Conservation (phyloP, 2,329 filamentous ascomycete species). For the Rutstroemia sp. region DNA sequence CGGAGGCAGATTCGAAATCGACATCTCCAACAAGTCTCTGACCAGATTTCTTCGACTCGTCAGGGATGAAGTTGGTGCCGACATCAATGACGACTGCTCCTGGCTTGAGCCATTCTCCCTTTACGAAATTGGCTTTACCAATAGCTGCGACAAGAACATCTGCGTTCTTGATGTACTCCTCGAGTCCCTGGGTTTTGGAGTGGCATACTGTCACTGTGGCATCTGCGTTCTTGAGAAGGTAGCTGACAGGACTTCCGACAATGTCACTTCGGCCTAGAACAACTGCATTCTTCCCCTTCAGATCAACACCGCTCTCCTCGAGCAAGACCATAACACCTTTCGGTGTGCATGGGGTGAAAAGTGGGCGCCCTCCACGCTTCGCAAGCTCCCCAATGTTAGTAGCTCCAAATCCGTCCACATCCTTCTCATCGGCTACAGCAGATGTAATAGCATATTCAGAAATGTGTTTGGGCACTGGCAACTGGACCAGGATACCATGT, state of each 20-base stretch:
- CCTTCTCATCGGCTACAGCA: conserved; percentile 85
- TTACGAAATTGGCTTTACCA: conserved; percentile 78
- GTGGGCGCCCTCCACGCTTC: conserved; percentile 83
- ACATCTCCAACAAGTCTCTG: conserved; percentile 91
- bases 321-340: conserved; percentile 95
- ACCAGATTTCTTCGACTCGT: conserved; percentile 84
- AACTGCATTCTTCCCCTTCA: conserved; percentile 86
- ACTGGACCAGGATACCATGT: conserved; percentile 88
- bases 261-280: conserved; percentile 95
- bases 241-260: conserved; percentile 93
- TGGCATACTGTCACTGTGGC: conserved; percentile 97
- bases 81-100: conserved; percentile 97
- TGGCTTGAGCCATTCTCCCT: conserved; percentile 91
- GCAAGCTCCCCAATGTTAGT: conserved; percentile 94
- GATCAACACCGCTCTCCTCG: conserved; percentile 72
- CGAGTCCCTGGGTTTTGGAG: conserved; percentile 71
- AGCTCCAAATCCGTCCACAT: conserved; percentile 94
- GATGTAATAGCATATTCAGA: conserved; percentile 88
- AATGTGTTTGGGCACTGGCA: conserved; percentile 83
- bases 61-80: conserved; percentile 90
- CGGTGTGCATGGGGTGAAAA: conserved; percentile 92
- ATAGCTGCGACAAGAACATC: conserved; percentile 92
- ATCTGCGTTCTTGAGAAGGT: conserved; percentile 88
- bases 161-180: conserved; percentile 69
- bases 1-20: conserved; percentile 74